Conservation (phyloP, 129 eudicot genomes). For the Artemisia tridentata region DNA sequence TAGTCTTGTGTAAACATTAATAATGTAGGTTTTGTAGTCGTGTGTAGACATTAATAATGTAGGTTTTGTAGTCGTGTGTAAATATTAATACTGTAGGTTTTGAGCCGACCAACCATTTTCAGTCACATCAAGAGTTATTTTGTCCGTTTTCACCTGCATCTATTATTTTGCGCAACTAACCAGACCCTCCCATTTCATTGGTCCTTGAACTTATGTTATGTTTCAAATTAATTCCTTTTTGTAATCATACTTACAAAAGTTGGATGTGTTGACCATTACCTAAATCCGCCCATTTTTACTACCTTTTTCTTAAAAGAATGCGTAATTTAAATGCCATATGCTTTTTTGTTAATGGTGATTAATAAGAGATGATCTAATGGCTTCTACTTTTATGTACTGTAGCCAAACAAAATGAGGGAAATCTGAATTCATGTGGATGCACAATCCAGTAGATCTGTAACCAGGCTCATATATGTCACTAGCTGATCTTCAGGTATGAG, state of each 20-base stretch:
- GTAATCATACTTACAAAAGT: too few relatives aligned
- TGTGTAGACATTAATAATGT: not conserved
- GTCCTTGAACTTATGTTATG: too few relatives aligned
- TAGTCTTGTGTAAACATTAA: not conserved
- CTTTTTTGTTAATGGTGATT: too few relatives aligned
- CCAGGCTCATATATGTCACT: constrained; percentile 5
- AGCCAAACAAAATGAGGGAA: constrained; percentile 58
- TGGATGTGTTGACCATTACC: too few relatives aligned
- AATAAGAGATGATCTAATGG: not conserved
- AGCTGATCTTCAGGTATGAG: not conserved
- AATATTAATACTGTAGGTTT: not conserved
- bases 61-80: not conserved
- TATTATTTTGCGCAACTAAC: not conserved
- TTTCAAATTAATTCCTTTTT: too few relatives aligned
- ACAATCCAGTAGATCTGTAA: constrained; percentile 43
- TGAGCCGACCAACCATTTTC: not conserved
- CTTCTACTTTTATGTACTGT: constrained; percentile 31
- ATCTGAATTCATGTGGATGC: constrained; percentile 61
- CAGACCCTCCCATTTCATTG: too few relatives aligned
- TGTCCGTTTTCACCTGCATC: not conserved
- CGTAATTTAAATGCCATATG: too few relatives aligned
- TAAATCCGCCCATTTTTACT: too few relatives aligned
- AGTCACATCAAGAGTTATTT: not conserved
- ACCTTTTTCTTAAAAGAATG: too few relatives aligned
- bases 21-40: not conserved